These are phyloP conservation scores for Cercophora samala DNA, from an alignment of 495 filamentous ascomycete species.

Conservation along the genomic window DNA sequence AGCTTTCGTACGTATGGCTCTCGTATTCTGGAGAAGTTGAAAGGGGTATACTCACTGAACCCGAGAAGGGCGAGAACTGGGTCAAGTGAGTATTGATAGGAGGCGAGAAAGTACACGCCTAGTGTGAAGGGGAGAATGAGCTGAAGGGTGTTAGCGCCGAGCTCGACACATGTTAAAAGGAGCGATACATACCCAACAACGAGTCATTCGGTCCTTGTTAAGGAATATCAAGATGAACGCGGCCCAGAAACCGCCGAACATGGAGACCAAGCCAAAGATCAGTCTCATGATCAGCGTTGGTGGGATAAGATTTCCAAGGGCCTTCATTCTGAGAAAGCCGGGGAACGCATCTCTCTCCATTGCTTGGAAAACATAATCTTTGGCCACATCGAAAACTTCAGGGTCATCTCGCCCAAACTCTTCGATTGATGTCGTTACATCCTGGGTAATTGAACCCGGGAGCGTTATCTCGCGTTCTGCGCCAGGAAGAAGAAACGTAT, in stretches of 20 bases:
- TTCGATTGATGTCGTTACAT: slow-evolving; percentile 80
- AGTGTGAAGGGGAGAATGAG: slow-evolving; percentile 90
- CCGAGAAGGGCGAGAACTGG: slow-evolving; percentile 86
- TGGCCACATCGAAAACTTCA: slow-evolving; percentile 93
- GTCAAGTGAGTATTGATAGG: slow-evolving; percentile 92
- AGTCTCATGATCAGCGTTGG: slow-evolving; percentile 78
- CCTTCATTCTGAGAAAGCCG: slow-evolving; percentile 90
- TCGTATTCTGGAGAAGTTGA: slow-evolving; percentile 78
- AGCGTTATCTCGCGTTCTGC: slow-evolving; percentile 94
- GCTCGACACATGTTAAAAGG: background rate
- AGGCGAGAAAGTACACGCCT: slow-evolving; percentile 80
- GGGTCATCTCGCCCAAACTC: slow-evolving; percentile 88
- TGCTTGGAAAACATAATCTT: slow-evolving; percentile 98
- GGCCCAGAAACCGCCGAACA: slow-evolving; percentile 92
- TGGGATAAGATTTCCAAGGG: slow-evolving; percentile 89
- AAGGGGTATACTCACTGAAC: slow-evolving; percentile 90
- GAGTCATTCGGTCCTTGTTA: slow-evolving; percentile 64
- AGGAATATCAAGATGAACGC: slow-evolving; percentile 91
- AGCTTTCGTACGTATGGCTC: slow-evolving; percentile 87
- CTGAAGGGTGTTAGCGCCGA: slow-evolving; percentile 45
- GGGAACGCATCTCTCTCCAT: slow-evolving; percentile 99
- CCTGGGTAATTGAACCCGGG: slow-evolving; percentile 76
- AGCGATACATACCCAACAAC: slow-evolving; percentile 71
- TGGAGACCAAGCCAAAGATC: slow-evolving; percentile 76
- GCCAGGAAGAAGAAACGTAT: slow-evolving; percentile 87